Percentiles rank a stretch among this genome's conserved stretches.
Conservation (phyloP, 345 rosid genomes). For the Eucalyptus urophylla region DNA sequence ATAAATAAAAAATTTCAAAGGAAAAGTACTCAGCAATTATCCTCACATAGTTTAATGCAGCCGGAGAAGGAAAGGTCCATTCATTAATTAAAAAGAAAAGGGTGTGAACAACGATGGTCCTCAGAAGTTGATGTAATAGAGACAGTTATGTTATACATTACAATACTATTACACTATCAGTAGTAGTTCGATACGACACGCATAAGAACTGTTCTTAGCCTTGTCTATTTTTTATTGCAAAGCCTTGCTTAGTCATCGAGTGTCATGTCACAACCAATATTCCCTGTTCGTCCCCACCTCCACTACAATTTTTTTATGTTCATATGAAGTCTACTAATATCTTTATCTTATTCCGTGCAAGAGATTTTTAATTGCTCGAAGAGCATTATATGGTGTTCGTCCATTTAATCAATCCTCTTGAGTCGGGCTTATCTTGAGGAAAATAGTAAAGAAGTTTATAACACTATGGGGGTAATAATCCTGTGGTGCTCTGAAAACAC, state of each 20-base stretch:
- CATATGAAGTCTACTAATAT: neutral
- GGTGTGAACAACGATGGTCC: neutral
- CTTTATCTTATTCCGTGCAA: neutral
- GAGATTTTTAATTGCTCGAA: neutral
- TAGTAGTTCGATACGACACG: neutral
- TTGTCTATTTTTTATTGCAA: neutral
- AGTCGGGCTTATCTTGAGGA: neutral
- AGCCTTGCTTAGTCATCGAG: conserved; percentile 4
- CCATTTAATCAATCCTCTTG: neutral
- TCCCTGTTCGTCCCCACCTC: neutral
- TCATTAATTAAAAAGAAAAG: neutral
- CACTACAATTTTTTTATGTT: neutral
- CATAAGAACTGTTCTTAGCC: neutral
- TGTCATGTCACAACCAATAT: conserved; percentile 20
- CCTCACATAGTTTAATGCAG: neutral
- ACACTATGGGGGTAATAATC: neutral
- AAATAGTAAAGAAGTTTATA: neutral
- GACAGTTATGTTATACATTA: neutral
- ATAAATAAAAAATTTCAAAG: neutral
- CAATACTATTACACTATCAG: neutral
- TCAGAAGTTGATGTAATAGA: neutral
- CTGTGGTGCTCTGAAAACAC: neutral
- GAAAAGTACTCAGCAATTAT: neutral
- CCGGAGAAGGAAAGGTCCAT: neutral
- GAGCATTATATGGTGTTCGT: neutral